Evolutionary conservation across 768 basidiomycete species (phyloP).

Genomic region (Rhizopogon vinicolor): DNA sequence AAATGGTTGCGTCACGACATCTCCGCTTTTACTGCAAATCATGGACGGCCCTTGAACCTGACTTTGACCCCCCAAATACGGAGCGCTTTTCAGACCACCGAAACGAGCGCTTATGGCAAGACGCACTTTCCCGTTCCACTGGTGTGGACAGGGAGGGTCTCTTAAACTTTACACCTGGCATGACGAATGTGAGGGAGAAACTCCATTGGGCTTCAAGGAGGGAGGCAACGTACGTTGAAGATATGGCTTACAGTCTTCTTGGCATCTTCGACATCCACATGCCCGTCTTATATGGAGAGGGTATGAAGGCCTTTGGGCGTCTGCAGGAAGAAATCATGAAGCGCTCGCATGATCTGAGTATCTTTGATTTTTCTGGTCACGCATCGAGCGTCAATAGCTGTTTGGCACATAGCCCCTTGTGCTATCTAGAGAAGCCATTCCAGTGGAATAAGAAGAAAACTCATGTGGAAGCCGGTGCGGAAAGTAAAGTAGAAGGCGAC

Average conservation of each 20-base stretch:
- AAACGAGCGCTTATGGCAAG: slow-evolving; percentile 6
- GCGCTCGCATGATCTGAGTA: slow-evolving; percentile 16
- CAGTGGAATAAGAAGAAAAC: too few relatives aligned
- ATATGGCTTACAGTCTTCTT: slow-evolving; percentile 25
- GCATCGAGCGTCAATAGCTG: slow-evolving; percentile 17
- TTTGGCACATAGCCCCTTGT: slow-evolving; percentile 13
- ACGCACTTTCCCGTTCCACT: slow-evolving; percentile 12
- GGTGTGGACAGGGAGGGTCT: slow-evolving; percentile 8
- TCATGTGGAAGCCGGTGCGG: too few relatives aligned
- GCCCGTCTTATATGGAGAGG: slow-evolving; percentile 24
- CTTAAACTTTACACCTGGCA: slow-evolving; percentile 10
- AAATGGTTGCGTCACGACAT: slow-evolving; percentile 20
- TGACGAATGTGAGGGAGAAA: slow-evolving; percentile 11
- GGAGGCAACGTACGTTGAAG: slow-evolving; percentile 21
- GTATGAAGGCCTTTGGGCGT: slow-evolving; percentile 21
- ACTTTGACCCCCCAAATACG: slow-evolving; percentile 9
- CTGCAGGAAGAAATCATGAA: slow-evolving; percentile 25
- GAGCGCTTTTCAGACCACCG: slow-evolving; percentile 18
- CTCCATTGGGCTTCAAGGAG: slow-evolving; percentile 25
- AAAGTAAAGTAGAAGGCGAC: too few relatives aligned
- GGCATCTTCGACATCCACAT: slow-evolving; percentile 25
- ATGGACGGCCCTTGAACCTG: slow-evolving; percentile 20
- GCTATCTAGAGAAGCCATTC: slow-evolving; percentile 7
- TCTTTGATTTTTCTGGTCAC: slow-evolving; percentile 22
- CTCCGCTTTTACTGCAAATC: slow-evolving; percentile 22